Conservation (phyloP, 2,329 filamentous ascomycete genomes). For the Fusarium gaditjirri region DNA sequence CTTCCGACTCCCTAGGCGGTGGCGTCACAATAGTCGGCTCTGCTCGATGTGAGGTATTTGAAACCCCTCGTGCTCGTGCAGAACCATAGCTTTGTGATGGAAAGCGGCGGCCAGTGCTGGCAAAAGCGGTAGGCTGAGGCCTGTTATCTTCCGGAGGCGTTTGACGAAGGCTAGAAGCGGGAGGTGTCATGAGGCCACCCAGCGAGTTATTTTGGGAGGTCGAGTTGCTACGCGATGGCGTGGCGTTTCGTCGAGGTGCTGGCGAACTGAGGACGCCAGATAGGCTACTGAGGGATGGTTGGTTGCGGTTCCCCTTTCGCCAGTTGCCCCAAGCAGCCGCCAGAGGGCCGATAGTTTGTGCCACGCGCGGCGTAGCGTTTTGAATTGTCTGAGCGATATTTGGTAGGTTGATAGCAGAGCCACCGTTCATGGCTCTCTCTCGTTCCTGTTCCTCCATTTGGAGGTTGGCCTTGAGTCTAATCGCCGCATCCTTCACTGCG, state of each 20-base stretch:
- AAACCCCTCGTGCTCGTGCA: slow-evolving; percentile 43
- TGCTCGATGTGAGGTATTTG: slow-evolving; percentile 45
- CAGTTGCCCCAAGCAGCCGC: slow-evolving; percentile 98
- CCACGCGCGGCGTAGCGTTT: slow-evolving; percentile 83
- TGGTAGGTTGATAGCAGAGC: slow-evolving; percentile 74
- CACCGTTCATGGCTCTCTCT: slow-evolving; percentile 81
- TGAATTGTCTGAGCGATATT: slow-evolving; percentile 82
- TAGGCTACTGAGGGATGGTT: slow-evolving; percentile 60
- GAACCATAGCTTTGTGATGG: slow-evolving; percentile 55
- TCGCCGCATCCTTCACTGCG: slow-evolving; percentile 87
- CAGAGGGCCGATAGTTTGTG: slow-evolving; percentile 79
- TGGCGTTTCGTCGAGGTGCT: slow-evolving; percentile 55
- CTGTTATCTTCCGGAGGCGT: slow-evolving; percentile 58
- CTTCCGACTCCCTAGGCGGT: slow-evolving; percentile 51
- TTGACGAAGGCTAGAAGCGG: slow-evolving; percentile 76
- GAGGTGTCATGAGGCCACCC: slow-evolving; percentile 89
- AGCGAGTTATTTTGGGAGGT: slow-evolving; percentile 70
- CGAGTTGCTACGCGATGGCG: slow-evolving; percentile 68
- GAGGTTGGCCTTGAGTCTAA: slow-evolving; percentile 90
- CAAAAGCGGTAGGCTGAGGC: slow-evolving; percentile 69
- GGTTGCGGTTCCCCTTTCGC: slow-evolving; percentile 76
- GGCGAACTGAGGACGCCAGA: slow-evolving; percentile 60
- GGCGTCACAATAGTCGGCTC: slow-evolving; percentile 47
- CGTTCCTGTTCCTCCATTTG: slow-evolving; percentile 99
- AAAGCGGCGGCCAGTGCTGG: slow-evolving; percentile 68